A percentile compares a stretch with the other conserved stretches of the same genome.
phyloP scores from a whole-genome alignment of 192 early-diverging fungal genomes.

The Obelidium mucronatum region DNA sequence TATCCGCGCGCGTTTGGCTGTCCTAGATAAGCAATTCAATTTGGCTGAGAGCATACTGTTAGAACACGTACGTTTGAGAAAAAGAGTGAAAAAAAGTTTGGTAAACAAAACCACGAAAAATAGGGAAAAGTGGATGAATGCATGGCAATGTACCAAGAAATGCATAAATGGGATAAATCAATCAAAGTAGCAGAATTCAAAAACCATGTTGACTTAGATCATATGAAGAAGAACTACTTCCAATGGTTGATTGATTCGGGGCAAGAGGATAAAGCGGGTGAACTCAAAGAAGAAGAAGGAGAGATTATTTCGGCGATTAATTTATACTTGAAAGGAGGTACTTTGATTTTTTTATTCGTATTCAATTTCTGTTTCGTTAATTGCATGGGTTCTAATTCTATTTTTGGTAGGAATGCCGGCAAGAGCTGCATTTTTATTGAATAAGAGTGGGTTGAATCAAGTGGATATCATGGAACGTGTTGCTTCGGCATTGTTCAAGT shows the following conservation, averaged over 20 bases:
- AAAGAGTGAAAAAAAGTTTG: background rate
- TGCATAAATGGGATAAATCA: constrained; percentile 72
- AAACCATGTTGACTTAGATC: constrained; percentile 68
- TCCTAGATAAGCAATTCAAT: constrained; percentile 71
- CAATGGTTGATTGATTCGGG: constrained; percentile 70
- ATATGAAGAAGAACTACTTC: constrained; percentile 67
- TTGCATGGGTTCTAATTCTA: too few species aligned
- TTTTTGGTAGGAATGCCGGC: constrained; percentile 57
- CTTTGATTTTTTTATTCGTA: constrained; percentile 18
- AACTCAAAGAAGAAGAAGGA: constrained; percentile 68
- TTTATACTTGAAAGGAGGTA: constrained; percentile 67
- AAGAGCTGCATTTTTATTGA: constrained; percentile 57
- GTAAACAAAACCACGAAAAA: background rate
- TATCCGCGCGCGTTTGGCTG: constrained; percentile 59
- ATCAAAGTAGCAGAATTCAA: constrained; percentile 72
- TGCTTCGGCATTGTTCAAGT: constrained; percentile 59
- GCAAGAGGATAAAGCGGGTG: constrained; percentile 68
- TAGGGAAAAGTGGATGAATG: constrained; percentile 69
- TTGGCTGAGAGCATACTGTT: constrained; percentile 65
- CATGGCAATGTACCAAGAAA: constrained; percentile 74
- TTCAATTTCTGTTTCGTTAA: background rate
- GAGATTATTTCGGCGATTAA: constrained; percentile 61
- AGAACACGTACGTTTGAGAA: constrained; percentile 57
- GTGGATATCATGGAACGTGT: constrained; percentile 66
- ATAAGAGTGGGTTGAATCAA: constrained; percentile 49